phyloP scores from a whole-genome alignment of 2,329 filamentous ascomycete species.

The Exophiala xenobiotica region DNA sequence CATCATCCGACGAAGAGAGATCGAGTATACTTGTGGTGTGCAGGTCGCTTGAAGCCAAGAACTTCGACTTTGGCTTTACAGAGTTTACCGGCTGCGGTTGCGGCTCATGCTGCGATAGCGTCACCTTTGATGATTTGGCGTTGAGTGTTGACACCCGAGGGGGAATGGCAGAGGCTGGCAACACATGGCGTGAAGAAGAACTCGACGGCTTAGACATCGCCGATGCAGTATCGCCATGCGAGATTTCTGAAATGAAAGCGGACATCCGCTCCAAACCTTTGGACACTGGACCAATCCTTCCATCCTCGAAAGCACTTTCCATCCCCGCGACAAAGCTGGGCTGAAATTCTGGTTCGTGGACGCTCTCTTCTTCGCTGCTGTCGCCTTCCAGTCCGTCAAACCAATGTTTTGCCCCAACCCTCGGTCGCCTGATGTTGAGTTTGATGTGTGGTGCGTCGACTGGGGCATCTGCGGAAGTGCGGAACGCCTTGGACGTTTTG shows the following conservation, averaged over 20 bases:
- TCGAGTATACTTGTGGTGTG: slow-evolving; percentile 48
- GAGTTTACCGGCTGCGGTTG: background rate
- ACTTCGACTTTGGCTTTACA: slow-evolving; percentile 19
- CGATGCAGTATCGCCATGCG: slow-evolving; percentile 2
- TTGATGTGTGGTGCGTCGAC: slow-evolving; percentile 20
- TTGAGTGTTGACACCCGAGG: slow-evolving; percentile 23
- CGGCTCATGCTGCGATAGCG: slow-evolving; percentile 8
- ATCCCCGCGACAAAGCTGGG: slow-evolving; percentile 27
- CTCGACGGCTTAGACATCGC: background rate
- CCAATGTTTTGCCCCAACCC: slow-evolving; percentile 33
- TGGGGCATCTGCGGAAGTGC: background rate
- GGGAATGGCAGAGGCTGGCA: slow-evolving; percentile 14
- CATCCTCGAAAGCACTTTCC: slow-evolving; percentile 26
- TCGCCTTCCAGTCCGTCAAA: slow-evolving; percentile 37
- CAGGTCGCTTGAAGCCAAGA: slow-evolving; percentile 38
- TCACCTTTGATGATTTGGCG: slow-evolving; percentile 26
- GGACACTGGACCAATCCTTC: slow-evolving; percentile 17
- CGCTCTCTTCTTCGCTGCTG: slow-evolving; percentile 34
- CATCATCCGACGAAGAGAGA: slow-evolving; percentile 50
- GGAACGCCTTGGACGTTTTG: slow-evolving; percentile 14
- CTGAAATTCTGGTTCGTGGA: slow-evolving; percentile 26
- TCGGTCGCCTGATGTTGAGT: slow-evolving; percentile 30
- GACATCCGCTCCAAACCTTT: background rate
- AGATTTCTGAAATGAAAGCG: background rate
- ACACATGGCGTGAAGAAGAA: slow-evolving; percentile 5